These are phyloP conservation scores for Bryum argenteum DNA, from an alignment of 225 moss, liverwort and hornwort genomes.

Conservation along the genomic window DNA sequence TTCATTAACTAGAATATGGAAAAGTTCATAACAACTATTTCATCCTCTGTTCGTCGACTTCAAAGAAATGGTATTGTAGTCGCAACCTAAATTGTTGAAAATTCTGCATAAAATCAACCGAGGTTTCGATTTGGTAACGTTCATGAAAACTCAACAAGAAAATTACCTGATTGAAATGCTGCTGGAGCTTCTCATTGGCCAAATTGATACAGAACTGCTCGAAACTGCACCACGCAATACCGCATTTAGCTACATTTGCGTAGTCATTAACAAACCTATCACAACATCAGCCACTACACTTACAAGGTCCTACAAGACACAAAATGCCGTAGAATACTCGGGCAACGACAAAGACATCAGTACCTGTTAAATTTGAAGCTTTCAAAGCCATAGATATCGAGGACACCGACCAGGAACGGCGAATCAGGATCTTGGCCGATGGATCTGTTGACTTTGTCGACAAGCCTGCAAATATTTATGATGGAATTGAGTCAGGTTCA, in stretches of 20 bases:
- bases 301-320: neutral
- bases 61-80: neutral
- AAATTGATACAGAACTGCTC: slow-evolving; percentile 99
- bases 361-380: slow-evolving; percentile 96
- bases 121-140: neutral
- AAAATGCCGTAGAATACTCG: neutral
- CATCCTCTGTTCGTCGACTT: neutral
- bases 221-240: slow-evolving; percentile 65
- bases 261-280: neutral
- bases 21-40: neutral
- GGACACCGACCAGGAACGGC: slow-evolving; percentile 78
- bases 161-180: slow-evolving; percentile 98
- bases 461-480: slow-evolving; percentile 66
- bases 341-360: neutral
- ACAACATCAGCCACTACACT: too few relatives aligned
- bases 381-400: slow-evolving; percentile 99
- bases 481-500: slow-evolving; percentile 7
- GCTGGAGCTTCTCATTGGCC: slow-evolving; percentile 99
- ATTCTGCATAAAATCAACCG: neutral
- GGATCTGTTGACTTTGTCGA: slow-evolving; percentile 97
- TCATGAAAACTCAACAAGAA: neutral
- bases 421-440: slow-evolving; percentile 98
- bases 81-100: neutral
- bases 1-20: neutral
- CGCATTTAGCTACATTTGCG: neutral